Percentiles rank a stretch among this genome's conserved stretches.
Conservation (phyloP, 2,329 filamentous ascomycete species). For the Alternaria gansuensis region DNA sequence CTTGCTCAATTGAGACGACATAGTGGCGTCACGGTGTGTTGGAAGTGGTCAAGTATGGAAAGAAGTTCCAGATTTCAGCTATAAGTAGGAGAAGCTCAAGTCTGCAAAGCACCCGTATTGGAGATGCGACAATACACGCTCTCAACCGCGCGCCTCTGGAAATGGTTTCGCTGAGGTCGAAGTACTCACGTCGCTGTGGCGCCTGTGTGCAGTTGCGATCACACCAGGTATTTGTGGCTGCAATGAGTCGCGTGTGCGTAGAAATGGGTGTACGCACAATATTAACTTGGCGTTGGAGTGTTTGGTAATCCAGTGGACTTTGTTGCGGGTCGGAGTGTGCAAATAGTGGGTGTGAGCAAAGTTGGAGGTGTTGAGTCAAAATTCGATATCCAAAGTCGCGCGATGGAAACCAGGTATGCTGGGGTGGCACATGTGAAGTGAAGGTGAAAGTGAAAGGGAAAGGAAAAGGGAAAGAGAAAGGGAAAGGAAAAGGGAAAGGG, state of each 20-base stretch:
- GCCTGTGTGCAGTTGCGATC: background rate
- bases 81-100: no score
- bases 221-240: background rate
- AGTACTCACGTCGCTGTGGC: background rate
- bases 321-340: background rate
- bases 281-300: background rate
- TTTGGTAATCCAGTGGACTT: background rate
- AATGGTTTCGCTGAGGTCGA: background rate
- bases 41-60: background rate
- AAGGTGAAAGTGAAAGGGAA: background rate
- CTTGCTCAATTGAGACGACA: background rate
- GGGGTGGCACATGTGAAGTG: background rate
- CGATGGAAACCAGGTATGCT: background rate
- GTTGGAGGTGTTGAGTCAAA: background rate
- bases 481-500: background rate
- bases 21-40: background rate
- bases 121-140: background rate
- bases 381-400: background rate
- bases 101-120: background rate
- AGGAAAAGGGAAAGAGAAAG: background rate
- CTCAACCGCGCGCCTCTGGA: background rate
- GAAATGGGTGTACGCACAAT: background rate
- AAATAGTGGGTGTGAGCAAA: background rate
- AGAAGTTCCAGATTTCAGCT: no score
- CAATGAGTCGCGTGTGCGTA: background rate